These are phyloP conservation scores for Hanseniaspora uvarum DNA, from an alignment of 1,139 yeast species.

Conservation along the genomic window DNA sequence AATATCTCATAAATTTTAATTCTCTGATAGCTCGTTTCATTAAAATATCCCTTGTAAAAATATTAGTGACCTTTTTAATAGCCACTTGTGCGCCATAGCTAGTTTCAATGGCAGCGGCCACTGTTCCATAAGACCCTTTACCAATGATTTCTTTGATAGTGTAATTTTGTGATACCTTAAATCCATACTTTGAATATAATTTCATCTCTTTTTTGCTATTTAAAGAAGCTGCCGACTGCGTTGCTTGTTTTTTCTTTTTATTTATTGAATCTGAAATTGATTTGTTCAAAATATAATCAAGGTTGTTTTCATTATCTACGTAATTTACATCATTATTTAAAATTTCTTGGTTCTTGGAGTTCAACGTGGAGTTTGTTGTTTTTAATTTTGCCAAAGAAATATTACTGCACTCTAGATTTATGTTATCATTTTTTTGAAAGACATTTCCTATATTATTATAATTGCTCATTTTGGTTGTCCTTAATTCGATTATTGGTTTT, in stretches of 20 bases:
- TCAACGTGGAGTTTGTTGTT: not conserved
- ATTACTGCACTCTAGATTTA: not conserved
- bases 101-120: constrained; percentile 67
- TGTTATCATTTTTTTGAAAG: not conserved
- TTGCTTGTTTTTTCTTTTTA: not conserved
- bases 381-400: not conserved
- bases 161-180: constrained; percentile 59
- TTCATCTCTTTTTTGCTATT: constrained; percentile 3
- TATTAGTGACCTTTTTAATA: constrained; percentile 64
- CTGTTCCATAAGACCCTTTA: constrained; percentile 83
- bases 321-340: not conserved
- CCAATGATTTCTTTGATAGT: constrained; percentile 58
- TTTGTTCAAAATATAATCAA: not conserved
- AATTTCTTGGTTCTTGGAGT: not conserved
- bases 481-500: no score
- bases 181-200: constrained; percentile 39
- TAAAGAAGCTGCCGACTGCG: not conserved
- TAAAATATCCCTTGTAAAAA: constrained; percentile 53
- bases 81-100: constrained; percentile 40
- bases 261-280: not conserved
- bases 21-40: constrained; percentile 71
- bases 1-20: constrained; percentile 62
- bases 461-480: not conserved
- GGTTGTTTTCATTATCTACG: not conserved
- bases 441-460: not conserved